Conservation (phyloP, 371 early-diverging fungal genomes). For the Mortierella sp. region DNA sequence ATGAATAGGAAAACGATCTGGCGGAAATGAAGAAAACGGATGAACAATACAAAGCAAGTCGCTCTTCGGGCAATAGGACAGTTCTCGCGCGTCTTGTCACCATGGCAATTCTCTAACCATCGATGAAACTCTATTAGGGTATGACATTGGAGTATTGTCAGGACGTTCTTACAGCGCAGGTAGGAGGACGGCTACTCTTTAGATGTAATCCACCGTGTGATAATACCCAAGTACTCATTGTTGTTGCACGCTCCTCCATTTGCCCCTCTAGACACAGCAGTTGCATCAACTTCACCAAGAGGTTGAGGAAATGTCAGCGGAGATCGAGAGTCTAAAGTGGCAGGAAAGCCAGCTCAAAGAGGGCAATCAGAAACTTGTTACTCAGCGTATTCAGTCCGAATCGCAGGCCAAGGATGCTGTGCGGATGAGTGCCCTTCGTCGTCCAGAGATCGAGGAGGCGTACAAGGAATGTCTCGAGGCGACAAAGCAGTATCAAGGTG, state of each 20-base stretch:
- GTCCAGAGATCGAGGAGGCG: constrained; percentile 39
- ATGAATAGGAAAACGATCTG: constrained; percentile 9
- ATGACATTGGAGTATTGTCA: constrained; percentile 51
- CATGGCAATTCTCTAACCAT: not conserved
- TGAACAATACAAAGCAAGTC: constrained; percentile 15
- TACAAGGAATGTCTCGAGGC: constrained; percentile 40
- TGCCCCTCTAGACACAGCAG: constrained; percentile 37
- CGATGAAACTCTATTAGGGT: constrained; percentile 18
- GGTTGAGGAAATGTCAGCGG: constrained; percentile 38
- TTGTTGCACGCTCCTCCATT: not conserved
- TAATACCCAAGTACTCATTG: too few relatives aligned
- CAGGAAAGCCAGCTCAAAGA: constrained; percentile 41
- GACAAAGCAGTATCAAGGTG: constrained; percentile 37
- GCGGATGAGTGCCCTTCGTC: constrained; percentile 32
- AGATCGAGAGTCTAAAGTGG: constrained; percentile 50
- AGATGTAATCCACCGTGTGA: not conserved
- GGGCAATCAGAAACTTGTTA: constrained; percentile 23
- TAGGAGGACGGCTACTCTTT: not conserved
- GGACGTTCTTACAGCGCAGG: constrained; percentile 34
- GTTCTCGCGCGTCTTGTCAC: not conserved
- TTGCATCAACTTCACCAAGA: constrained; percentile 43
- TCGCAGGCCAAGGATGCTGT: constrained; percentile 45
- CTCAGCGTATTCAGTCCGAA: constrained; percentile 23
- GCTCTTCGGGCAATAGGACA: not conserved
- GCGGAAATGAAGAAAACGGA: constrained; percentile 27